phyloP scores from a whole-genome alignment of 2,329 filamentous ascomycete species.

The Penicillium sumatraense region DNA sequence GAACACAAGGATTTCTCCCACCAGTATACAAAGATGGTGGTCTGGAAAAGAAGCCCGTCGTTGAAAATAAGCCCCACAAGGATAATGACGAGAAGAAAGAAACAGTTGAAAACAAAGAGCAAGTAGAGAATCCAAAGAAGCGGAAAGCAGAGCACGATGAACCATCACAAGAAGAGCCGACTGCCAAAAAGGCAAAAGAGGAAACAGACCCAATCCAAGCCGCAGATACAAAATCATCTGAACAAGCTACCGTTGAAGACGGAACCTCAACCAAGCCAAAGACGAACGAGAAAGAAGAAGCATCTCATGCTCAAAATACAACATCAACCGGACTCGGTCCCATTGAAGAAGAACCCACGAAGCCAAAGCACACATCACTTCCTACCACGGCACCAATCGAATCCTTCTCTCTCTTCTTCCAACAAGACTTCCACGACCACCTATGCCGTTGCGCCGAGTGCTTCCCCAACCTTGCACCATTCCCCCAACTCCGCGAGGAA shows the following conservation, averaged over 20 bases:
- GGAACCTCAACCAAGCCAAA: constrained; percentile 1
- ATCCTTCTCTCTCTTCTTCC: constrained; percentile 81
- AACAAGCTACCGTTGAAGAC: constrained; percentile 7
- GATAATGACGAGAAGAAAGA: not conserved
- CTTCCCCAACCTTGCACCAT: constrained; percentile 70
- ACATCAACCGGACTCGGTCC: constrained; percentile 6
- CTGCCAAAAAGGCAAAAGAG: constrained; percentile 56
- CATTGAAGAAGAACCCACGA: constrained; percentile 6
- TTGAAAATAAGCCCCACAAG: not conserved
- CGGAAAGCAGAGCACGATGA: constrained; percentile 65
- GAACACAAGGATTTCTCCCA: constrained; percentile 75
- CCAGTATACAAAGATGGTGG: constrained; percentile 63
- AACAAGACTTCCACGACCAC: constrained; percentile 75
- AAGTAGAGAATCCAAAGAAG: constrained; percentile 58
- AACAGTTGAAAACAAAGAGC: constrained; percentile 5
- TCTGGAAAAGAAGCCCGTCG: constrained; percentile 8
- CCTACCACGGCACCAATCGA: constrained; percentile 57
- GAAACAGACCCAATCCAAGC: constrained; percentile 17
- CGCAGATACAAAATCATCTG: constrained; percentile 8
- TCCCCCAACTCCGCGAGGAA: constrained; percentile 86
- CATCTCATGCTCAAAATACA: not conserved
- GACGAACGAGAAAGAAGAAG: not conserved
- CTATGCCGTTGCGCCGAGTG: constrained; percentile 84
- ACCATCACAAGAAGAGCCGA: constrained; percentile 32
- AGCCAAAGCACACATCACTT: constrained; percentile 65